Evolutionary conservation across 1,284 basidiomycete genomes (phyloP).

Genomic region (Cutaneotrichosporon sp.): DNA sequence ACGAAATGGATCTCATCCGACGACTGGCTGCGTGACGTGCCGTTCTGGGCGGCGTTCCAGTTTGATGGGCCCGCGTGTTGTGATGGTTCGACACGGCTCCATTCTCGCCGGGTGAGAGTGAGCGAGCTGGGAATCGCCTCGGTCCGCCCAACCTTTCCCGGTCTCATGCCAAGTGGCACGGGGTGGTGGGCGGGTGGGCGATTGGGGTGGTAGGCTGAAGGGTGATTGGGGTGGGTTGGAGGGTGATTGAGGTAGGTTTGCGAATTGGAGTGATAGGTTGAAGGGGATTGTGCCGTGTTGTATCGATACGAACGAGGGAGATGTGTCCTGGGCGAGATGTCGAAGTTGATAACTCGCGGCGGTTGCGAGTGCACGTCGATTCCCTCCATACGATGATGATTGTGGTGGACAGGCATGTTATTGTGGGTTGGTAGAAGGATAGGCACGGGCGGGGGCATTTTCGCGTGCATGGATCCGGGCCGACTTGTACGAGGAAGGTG

Average conservation of each 20-base stretch:
- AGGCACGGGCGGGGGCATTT: conserved; percentile 1
- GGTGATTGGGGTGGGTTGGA: no score
- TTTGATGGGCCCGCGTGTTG: neutral
- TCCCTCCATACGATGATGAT: neutral
- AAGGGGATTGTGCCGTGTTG: no score
- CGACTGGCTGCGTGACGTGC: no score
- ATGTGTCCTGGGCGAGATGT: no score
- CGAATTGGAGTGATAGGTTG: no score
- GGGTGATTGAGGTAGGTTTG: no score
- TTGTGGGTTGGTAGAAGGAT: neutral
- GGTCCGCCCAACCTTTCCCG: neutral
- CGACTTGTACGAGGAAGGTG: no score
- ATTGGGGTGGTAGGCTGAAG: no score
- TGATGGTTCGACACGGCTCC: neutral
- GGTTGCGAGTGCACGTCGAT: neutral
- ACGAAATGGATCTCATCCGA: neutral
- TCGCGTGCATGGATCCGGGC: conserved; percentile 1
- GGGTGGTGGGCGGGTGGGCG: neutral
- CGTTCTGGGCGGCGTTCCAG: no score
- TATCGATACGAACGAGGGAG: no score
- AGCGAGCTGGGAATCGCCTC: neutral
- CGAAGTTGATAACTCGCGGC: no score
- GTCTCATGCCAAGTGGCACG: neutral
- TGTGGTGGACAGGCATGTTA: neutral
- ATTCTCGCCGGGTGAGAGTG: neutral